Percentiles rank a stretch among this genome's conserved stretches.
These are phyloP conservation scores for Boechera divaricarpa DNA, from an alignment of 345 rosid species.

Conservation along the genomic window DNA sequence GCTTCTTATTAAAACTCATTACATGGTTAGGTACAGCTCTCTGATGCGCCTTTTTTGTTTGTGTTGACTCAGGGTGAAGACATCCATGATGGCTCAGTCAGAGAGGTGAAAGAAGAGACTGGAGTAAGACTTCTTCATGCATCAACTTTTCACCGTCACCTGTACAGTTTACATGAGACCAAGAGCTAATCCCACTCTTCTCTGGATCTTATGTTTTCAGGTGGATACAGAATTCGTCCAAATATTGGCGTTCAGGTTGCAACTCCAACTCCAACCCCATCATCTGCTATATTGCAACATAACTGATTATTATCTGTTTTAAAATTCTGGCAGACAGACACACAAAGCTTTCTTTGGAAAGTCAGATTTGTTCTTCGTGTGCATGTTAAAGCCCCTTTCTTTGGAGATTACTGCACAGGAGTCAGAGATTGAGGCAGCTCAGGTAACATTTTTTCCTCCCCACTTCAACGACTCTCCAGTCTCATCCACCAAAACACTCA, in stretches of 20 bases:
- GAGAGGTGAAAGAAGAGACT: slow-evolving; percentile 97
- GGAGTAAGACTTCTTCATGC: slow-evolving; percentile 57
- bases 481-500: slow-evolving; percentile 21
- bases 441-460: slow-evolving; percentile 47
- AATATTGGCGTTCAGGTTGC: slow-evolving; percentile 81
- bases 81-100: slow-evolving; percentile 68
- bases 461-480: not conserved
- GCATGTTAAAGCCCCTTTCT: slow-evolving; percentile 78
- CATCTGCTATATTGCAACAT: slow-evolving; percentile 23
- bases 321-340: slow-evolving; percentile 59
- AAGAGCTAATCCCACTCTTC: slow-evolving; percentile 16
- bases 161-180: slow-evolving; percentile 13
- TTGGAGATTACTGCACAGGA: slow-evolving; percentile 70
- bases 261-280: slow-evolving; percentile 13
- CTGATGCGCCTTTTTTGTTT: slow-evolving; percentile 7
- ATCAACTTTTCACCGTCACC: not conserved
- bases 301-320: slow-evolving; percentile 20
- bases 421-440: slow-evolving; percentile 75
- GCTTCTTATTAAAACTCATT: not conserved
- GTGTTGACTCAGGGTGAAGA: slow-evolving; percentile 73
- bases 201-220: slow-evolving; percentile 44
- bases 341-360: slow-evolving; percentile 77
- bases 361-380: slow-evolving; percentile 80
- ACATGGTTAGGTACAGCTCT: slow-evolving; percentile 13
- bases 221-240: slow-evolving; percentile 77